Evolutionary conservation across 768 basidiomycete genomes (phyloP).

Genomic region (Hortiboletus flavorubellus): DNA sequence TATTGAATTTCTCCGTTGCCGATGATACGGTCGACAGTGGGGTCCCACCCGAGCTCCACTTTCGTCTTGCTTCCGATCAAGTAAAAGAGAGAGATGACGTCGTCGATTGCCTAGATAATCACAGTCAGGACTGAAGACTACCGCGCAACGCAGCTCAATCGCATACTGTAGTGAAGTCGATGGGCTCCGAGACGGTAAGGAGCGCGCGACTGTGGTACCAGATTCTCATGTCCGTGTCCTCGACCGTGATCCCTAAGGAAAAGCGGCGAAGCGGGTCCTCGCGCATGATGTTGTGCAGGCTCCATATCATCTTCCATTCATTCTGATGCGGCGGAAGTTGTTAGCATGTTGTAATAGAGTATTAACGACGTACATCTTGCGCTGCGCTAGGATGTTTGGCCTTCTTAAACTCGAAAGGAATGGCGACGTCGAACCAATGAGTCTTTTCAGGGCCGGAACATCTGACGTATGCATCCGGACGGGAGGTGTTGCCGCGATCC

Average conservation of each 20-base stretch:
- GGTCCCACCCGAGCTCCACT: no score
- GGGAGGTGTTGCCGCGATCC: background rate
- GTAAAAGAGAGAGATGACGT: slow-evolving; percentile 7
- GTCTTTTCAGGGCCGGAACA: no score
- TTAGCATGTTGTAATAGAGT: background rate
- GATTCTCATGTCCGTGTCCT: slow-evolving; percentile 23
- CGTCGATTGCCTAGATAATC: slow-evolving; percentile 1
- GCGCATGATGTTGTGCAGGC: slow-evolving; percentile 25
- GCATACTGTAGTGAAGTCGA: slow-evolving; percentile 4
- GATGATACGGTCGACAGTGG: no score
- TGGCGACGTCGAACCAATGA: slow-evolving; percentile 10
- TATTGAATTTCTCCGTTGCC: no score
- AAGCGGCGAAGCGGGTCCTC: slow-evolving; percentile 27
- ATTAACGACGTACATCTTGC: background rate
- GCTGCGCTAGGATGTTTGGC: background rate
- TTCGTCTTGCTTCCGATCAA: background rate
- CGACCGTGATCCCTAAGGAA: slow-evolving; percentile 29
- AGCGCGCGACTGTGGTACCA: slow-evolving; percentile 19
- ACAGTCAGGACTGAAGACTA: background rate
- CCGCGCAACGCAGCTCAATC: background rate
- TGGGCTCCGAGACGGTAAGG: background rate
- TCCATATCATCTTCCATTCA: slow-evolving; percentile 25
- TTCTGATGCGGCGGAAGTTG: slow-evolving; percentile 4
- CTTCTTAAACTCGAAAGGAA: slow-evolving; percentile 12
- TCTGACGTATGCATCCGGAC: slow-evolving; percentile 1